Evolutionary conservation across 257 asterid species (phyloP), one percentile per base, ranked within the genome.

Genomic region (Fraxinus anomala): DNA sequence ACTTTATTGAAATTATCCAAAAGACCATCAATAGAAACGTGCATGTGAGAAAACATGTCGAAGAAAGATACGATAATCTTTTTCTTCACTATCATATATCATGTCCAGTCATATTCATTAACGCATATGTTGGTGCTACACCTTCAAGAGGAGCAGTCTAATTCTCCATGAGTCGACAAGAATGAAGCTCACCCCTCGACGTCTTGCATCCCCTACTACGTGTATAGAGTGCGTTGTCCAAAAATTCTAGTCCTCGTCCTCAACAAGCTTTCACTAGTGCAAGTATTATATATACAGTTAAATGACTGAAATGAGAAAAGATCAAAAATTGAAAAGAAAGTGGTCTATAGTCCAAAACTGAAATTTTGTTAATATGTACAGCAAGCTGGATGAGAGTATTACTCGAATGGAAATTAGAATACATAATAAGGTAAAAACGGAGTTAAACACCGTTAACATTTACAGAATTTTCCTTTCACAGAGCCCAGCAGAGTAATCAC

Each of bases 401-500:
- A 59, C 67, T n/a, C 67, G 67, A 59, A 59, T 59, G 30, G 30
- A n/a, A 6, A 59, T 59, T 59, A 59, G 67, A 59, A 23, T 59
- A n/a, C 67, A 59, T 59, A 40, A 1, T 11, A n/a, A 21, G 4
- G 66, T 59, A 23, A 59, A 59, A 59, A 74, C 1, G 67, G 68
- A 69, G 3, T 71, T 30, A 79, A 40, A 79, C 73, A 76, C 75
- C 67, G 36, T 74, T 28, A 31, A 19, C 79, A 78, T 54, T 83
- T 59, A 59, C 67, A 59, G 67, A 59, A 59, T 59, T 10, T 59
- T 40, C 49, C 49, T 40, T 40, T 11, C 4, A 10, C 16, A 40
- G 49, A 40, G 49, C 49, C 14, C 16, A 2, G 4, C 16, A 40
- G 49, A 40, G 67, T 59, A 59, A 19, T 59, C 30, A 94, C 97